Percentiles rank a stretch among this genome's conserved stretches.
phyloP scores from a whole-genome alignment of 2,329 filamentous ascomycete genomes.

The Gnomoniopsis sp. region DNA sequence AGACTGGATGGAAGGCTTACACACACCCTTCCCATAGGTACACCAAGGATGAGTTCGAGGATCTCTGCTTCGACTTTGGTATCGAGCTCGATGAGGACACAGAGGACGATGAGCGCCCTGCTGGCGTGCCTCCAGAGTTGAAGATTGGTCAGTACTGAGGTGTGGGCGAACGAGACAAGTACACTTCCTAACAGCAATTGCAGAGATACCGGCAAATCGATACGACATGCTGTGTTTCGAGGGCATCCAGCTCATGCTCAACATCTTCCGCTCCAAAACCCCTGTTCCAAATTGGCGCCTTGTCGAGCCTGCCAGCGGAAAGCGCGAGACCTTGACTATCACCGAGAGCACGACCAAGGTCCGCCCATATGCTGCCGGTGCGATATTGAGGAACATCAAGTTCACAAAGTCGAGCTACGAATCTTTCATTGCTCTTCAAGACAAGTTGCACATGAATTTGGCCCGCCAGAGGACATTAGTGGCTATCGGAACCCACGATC shows the following conservation, averaged over 20 bases:
- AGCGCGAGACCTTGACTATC: constrained; percentile 79
- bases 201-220: constrained; percentile 60
- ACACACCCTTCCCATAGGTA: constrained; percentile 49
- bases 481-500: constrained; percentile 95
- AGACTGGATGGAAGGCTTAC: constrained; percentile 20
- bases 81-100: constrained; percentile 98
- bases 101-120: constrained; percentile 68
- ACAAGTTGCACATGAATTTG: constrained; percentile 96
- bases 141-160: constrained; percentile 59
- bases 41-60: constrained; percentile 92
- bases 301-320: constrained; percentile 66
- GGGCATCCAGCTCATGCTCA: constrained; percentile 91
- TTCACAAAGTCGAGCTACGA: constrained; percentile 92
- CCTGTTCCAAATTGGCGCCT: constrained; percentile 77
- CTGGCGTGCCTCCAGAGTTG: constrained; percentile 84
- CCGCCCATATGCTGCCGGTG: constrained; percentile 83
- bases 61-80: constrained; percentile 97
- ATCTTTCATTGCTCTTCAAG: constrained; percentile 95
- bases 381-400: constrained; percentile 83
- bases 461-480: constrained; percentile 90
- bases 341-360: constrained; percentile 71
- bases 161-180: neutral
- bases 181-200: constrained; percentile 1
- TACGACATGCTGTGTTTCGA: constrained; percentile 97
- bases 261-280: constrained; percentile 81